Evolutionary conservation across 257 asterid genomes (phyloP).

Genomic region (Forsythia suspensa): DNA sequence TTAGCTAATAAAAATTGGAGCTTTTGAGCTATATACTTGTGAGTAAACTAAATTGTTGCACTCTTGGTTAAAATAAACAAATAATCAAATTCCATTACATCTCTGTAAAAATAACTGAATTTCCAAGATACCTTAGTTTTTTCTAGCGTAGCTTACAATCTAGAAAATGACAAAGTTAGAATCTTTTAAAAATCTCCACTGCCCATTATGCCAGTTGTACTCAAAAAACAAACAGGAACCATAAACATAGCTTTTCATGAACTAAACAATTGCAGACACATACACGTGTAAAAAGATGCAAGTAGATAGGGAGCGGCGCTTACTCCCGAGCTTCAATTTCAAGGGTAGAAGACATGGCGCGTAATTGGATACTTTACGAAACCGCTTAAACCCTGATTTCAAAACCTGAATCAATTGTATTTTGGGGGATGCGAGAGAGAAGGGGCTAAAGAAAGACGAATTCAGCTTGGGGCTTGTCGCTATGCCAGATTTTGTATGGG

Average conservation of each 20-base stretch:
- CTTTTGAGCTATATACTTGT: not conserved
- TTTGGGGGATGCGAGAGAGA: not conserved
- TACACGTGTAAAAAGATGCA: not conserved
- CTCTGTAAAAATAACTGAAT: not conserved
- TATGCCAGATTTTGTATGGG: too few species aligned
- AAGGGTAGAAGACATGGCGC: slow-evolving; percentile 85
- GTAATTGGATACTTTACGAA: slow-evolving; percentile 19
- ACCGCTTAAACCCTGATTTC: slow-evolving; percentile 35
- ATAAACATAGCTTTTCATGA: not conserved
- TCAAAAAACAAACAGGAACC: not conserved
- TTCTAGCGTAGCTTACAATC: slow-evolving; percentile 6
- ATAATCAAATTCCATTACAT: not conserved
- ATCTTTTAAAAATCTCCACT: not conserved
- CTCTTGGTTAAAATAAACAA: not conserved
- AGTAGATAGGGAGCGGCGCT: slow-evolving; percentile 20
- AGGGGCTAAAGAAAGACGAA: not conserved
- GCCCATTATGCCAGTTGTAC: not conserved
- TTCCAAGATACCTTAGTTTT: not conserved
- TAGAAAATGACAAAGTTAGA: not conserved
- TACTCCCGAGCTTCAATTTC: slow-evolving; percentile 99
- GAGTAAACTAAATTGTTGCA: not conserved
- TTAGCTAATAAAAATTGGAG: not conserved
- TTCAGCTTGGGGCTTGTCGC: not conserved
- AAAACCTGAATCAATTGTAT: slow-evolving; percentile 4
- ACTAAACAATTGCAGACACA: not conserved